Conservation (phyloP, 352 stramenopile species). For the Thalassiosira livingstoniorum region DNA sequence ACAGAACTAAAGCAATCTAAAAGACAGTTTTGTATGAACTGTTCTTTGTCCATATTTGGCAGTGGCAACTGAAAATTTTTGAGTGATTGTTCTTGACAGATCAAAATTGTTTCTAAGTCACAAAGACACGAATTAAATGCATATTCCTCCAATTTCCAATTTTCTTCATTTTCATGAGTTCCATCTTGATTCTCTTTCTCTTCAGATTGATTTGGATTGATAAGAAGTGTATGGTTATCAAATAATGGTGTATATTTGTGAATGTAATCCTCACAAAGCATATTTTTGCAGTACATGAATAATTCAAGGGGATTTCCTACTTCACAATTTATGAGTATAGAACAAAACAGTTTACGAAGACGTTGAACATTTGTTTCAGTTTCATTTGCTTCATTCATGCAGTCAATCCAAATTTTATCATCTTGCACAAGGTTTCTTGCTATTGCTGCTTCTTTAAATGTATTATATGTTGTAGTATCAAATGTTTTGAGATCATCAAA, state of each 20-base stretch:
- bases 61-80: no score
- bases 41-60: slow-evolving; percentile 18
- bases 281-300: slow-evolving; percentile 17
- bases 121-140: slow-evolving; percentile 18
- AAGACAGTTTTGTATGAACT: slow-evolving; percentile 17
- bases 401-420: slow-evolving; percentile 30
- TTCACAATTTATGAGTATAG: slow-evolving; percentile 21
- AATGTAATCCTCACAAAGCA: neutral
- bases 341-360: slow-evolving; percentile 15
- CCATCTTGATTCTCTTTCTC: neutral
- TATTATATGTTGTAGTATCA: neutral
- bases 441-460: slow-evolving; percentile 13
- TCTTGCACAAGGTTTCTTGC: slow-evolving; percentile 16
- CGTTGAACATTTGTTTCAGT: slow-evolving; percentile 14
- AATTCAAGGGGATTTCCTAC: neutral
- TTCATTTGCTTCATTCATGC: slow-evolving; percentile 22
- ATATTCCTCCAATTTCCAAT: slow-evolving; percentile 7
- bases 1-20: neutral
- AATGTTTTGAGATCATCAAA: slow-evolving; percentile 9
- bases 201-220: neutral
- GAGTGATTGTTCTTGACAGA: no score
- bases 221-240: neutral
- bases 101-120: no score
- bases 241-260: slow-evolving; percentile 1
- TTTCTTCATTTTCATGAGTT: neutral